Base-by-base conservation (phyloP, 2,329 filamentous ascomycete genomes). In the Dichotomopilus funicola region DNA sequence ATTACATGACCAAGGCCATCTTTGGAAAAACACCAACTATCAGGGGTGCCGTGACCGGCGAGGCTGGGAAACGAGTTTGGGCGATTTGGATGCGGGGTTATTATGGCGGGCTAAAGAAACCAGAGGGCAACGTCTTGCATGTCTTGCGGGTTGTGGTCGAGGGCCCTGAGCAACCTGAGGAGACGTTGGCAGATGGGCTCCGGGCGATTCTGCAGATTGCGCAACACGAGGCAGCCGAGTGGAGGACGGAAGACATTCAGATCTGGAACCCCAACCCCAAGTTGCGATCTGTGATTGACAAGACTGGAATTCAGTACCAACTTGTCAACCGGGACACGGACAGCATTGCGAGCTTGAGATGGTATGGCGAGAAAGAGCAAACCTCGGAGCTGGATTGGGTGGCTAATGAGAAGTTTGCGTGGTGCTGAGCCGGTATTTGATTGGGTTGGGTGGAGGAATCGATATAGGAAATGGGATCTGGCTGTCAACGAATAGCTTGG, bases 211-310 rank as follows among this genome's bases (percentile, higher is more conserved):
- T 95, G 45, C 70, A 73, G 43, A 74, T 84, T 45, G 91, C 90
- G 4, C 83, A 86, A 64, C 71, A 72, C 7, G 83, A 95, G 70
- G 91, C 91, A 1, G 71, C 75, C 3, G 75, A 81, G 55, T 95
- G 89, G 87, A 74, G 80, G 45, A 82, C 89, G 72, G 75, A 78
- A 42, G 78, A 82, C 46, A 81, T 96, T 3, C 80, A 91, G 67
- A 75, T 92, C 51, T 97, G 92, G 92, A 95, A 94, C 66, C 91
- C 91, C 0, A 79, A 79, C 4, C 73, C 80, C 6, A 64, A 77
- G 59, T 67, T 84, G 33, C 68, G 68, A 66, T 59, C 68, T 12
- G 63, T 86, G 42, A 70, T 85, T 1, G 70, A 75, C 41, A 66
- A 64, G 33, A 70, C 73, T 2, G 76, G 75, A 7, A 62, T 89